Evolutionary conservation across 371 early-diverging fungal genomes (phyloP).

Genomic region (Lichtheimia hyalospora): DNA sequence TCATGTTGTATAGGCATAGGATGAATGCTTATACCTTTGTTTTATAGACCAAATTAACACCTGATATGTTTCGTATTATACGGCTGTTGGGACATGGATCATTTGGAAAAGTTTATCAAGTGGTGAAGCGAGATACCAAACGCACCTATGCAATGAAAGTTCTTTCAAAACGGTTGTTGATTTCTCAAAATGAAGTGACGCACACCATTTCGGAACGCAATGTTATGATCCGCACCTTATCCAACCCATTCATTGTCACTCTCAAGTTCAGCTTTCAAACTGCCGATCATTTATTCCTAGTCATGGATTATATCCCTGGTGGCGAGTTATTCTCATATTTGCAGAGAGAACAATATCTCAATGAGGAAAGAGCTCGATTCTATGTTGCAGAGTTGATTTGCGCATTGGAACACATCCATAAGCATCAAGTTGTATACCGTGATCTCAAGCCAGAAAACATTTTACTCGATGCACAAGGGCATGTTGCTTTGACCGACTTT

Average conservation of each 20-base stretch:
- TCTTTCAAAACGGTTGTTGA: constrained; percentile 72
- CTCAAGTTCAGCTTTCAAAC: constrained; percentile 75
- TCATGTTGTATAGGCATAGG: background rate
- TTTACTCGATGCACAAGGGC: constrained; percentile 66
- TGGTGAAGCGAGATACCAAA: constrained; percentile 71
- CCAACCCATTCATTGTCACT: constrained; percentile 69
- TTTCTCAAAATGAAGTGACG: constrained; percentile 69
- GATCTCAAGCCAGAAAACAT: constrained; percentile 72
- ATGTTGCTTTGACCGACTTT: constrained; percentile 80
- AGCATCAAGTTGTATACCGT: constrained; percentile 65
- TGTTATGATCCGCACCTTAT: constrained; percentile 65
- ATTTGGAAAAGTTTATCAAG: constrained; percentile 85
- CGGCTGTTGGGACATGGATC: constrained; percentile 79
- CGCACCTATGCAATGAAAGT: constrained; percentile 87
- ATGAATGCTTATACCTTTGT: background rate
- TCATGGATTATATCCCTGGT: constrained; percentile 82
- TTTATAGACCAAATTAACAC: constrained; percentile 42
- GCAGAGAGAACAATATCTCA: constrained; percentile 60
- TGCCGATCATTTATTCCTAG: constrained; percentile 65
- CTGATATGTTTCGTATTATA: constrained; percentile 71
- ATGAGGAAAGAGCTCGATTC: constrained; percentile 64
- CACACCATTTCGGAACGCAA: constrained; percentile 84
- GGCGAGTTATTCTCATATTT: constrained; percentile 77
- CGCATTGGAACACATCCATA: constrained; percentile 73
- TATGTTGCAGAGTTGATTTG: constrained; percentile 75